Base-by-base conservation (phyloP, 2,329 filamentous ascomycete genomes). In the Sporothrix schenckii region DNA sequence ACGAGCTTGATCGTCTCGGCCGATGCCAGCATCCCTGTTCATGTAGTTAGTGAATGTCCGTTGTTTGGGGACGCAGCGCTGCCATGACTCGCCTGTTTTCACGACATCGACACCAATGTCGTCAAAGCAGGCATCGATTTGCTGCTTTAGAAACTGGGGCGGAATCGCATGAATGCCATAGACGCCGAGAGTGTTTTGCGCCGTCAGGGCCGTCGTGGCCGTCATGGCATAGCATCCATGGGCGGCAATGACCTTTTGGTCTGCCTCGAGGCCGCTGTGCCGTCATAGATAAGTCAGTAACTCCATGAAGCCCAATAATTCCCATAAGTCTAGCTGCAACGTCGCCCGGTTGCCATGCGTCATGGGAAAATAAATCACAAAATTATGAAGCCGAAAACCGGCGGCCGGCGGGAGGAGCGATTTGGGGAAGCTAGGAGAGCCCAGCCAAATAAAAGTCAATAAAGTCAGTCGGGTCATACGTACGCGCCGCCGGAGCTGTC, bases 151-250 rank as follows among this genome's bases (percentile, higher is more conserved):
- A 79, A 98, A 97, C 4, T 85, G 84, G 0, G 92, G 83, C 0
- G 94, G 94, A 9, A 92, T 87, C 70, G 91, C 82, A 77, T 97
- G 92, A 67, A 98, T 92, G 74, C 86, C 92, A 72, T 88, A 84
- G 16, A 98, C 93, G 4, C 93, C 93, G 68, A 87, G 85, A 0
- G 95, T 99, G 80, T 98, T 97, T 78, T 98, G 95, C 19, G 93
- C 94, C n/a, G 95, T 99, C 77, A 99, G 83, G 24, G 94, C 94
- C 16, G 94, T 96, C 11, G 94, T 97, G 27, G 94, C 93, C 66
- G 94, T 97, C 89, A 97, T 96, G 72, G 93, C 93, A 84, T 98
- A 98, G 81, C 92, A 95, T 72, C 91, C 90, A 86, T 98, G 93
- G 21, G 92, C 92, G 58, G 93, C 91, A 72, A 97, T 91, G 72